phyloP scores from a whole-genome alignment of 768 basidiomycete genomes.

The Guyanaporus albipodus region DNA sequence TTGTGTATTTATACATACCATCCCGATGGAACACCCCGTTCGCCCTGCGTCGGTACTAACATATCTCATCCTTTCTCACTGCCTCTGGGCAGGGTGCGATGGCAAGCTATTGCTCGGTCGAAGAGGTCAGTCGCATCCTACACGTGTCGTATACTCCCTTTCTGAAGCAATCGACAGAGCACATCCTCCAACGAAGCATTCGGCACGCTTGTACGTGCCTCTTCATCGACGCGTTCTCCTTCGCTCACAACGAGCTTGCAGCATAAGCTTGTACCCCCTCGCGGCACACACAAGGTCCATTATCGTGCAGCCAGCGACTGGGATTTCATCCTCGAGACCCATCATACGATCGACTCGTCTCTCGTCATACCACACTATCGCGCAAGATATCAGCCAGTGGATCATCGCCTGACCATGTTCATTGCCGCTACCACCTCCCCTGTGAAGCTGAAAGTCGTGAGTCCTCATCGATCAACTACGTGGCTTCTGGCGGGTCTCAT shows the following conservation, averaged over 20 bases:
- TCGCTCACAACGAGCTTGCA: conserved; percentile 8
- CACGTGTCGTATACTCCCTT: not conserved
- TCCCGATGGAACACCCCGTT: too few relatives aligned
- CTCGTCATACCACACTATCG: conserved; percentile 77
- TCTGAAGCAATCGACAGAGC: conserved; percentile 23
- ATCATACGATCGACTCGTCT: conserved; percentile 55
- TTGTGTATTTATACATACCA: too few relatives aligned
- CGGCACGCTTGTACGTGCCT: conserved; percentile 11
- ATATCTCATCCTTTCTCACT: too few relatives aligned
- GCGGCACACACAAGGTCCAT: conserved; percentile 60
- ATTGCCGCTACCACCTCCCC: conserved; percentile 48
- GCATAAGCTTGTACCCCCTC: conserved; percentile 32
- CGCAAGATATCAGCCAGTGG: conserved; percentile 65
- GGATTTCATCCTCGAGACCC: conserved; percentile 61
- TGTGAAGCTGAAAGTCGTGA: conserved; percentile 69
- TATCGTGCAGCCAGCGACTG: conserved; percentile 57
- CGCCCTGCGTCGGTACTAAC: too few relatives aligned
- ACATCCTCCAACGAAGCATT: conserved; percentile 18
- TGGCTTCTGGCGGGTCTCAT: not conserved
- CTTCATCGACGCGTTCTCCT: not conserved
- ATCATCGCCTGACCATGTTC: conserved; percentile 70
- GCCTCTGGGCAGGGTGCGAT: conserved; percentile 12
- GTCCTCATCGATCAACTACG: conserved; percentile 27
- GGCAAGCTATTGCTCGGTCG: conserved; percentile 25
- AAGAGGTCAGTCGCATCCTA: conserved; percentile 23